Percentiles rank a stretch among this genome's conserved stretches.
Conservation (phyloP, 2,329 filamentous ascomycete genomes). For the Cladosporium sp. region DNA sequence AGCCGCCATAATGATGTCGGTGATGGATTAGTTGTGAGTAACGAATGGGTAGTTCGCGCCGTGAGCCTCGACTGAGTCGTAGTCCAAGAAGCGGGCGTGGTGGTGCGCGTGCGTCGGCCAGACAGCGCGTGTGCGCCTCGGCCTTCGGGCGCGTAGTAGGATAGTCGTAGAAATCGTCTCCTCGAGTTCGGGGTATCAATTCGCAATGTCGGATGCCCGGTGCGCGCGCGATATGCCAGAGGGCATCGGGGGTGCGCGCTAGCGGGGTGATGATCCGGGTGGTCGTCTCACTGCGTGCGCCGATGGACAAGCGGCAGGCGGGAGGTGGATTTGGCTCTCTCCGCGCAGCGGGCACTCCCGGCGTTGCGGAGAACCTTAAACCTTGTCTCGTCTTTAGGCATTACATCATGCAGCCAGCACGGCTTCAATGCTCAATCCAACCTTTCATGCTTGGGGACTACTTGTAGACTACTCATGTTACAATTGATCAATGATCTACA, state of each 20-base stretch:
- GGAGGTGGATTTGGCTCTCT: no score
- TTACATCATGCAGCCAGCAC: no score
- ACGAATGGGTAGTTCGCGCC: neutral
- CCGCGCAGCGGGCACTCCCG: no score
- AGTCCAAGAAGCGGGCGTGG: neutral
- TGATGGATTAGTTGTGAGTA: neutral
- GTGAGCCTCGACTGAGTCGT: neutral
- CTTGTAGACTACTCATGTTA: no score
- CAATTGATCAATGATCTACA: no score
- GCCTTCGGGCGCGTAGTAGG: neutral
- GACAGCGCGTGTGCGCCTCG: neutral
- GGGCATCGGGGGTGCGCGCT: no score
- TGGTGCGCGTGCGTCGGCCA: neutral
- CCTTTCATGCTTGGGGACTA: no score
- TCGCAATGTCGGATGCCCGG: neutral
- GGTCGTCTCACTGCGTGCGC: neutral
- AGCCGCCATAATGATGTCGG: slow-evolving; percentile 26
- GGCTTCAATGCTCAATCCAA: no score
- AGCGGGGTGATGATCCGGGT: neutral
- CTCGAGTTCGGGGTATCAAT: neutral
- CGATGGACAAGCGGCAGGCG: no score
- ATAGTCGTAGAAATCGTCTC: neutral
- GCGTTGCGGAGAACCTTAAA: no score
- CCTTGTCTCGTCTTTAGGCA: no score
- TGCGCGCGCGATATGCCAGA: neutral